phyloP scores from a whole-genome alignment of 1,139 yeast genomes.

The Candida sp. region DNA sequence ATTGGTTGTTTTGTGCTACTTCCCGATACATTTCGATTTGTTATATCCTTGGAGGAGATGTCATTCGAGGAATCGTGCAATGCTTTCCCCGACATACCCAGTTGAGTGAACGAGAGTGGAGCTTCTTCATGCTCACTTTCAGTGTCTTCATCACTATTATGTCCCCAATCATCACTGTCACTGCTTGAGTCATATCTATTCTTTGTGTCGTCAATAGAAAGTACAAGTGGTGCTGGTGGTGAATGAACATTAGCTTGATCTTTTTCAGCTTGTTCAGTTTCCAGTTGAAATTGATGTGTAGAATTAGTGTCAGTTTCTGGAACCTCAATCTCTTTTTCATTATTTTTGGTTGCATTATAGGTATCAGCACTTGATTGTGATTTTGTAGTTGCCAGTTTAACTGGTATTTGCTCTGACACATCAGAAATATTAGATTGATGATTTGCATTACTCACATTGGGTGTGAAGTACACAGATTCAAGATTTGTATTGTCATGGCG shows the following conservation, averaged over 20 bases:
- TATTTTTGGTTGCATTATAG: background rate
- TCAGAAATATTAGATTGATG: background rate
- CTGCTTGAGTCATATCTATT: slow-evolving; percentile 6
- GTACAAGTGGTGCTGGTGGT: slow-evolving; percentile 8
- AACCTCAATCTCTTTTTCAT: too few relatives aligned
- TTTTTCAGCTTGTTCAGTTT: background rate
- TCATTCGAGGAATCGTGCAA: background rate
- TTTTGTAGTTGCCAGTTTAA: background rate
- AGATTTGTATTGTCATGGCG: background rate
- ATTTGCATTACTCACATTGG: background rate
- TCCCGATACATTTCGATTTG: background rate
- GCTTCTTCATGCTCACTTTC: slow-evolving; percentile 11
- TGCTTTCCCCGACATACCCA: background rate
- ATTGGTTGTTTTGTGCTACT: background rate
- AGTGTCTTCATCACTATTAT: slow-evolving; percentile 7
- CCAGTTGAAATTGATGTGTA: too few relatives aligned
- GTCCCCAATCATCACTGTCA: slow-evolving; percentile 3
- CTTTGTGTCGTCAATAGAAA: slow-evolving; percentile 12
- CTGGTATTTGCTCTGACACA: background rate
- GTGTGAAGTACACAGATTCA: background rate
- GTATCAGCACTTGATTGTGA: background rate
- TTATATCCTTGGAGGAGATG: background rate
- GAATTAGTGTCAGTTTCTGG: too few relatives aligned
- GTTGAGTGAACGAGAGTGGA: background rate
- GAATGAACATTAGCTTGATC: background rate